A percentile compares a stretch with the other conserved stretches of the same genome.
Conservation (phyloP, 768 basidiomycete genomes). For the Panaeolus cyanescens region DNA sequence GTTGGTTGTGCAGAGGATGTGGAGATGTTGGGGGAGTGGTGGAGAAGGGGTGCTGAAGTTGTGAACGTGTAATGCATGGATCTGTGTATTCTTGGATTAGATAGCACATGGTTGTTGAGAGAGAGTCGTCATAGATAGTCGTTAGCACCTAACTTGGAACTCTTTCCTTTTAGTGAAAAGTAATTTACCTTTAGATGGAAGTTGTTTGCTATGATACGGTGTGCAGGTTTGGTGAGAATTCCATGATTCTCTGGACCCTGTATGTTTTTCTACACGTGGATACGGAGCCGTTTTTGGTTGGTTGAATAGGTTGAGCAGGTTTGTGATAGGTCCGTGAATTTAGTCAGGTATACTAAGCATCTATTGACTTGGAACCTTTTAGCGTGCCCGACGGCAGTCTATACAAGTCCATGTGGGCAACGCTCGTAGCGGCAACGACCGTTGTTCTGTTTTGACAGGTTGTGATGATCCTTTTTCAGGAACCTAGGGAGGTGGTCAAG, state of each 20-base stretch:
- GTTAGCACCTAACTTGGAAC: not conserved
- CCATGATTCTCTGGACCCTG: not conserved
- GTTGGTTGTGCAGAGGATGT: constrained; percentile 80
- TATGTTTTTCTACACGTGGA: not conserved
- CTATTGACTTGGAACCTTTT: not conserved
- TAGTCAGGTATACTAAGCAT: not conserved
- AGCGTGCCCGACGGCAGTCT: not conserved
- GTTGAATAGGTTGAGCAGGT: not conserved
- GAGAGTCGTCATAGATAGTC: not conserved
- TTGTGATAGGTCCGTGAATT: not conserved
- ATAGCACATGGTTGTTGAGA: not conserved
- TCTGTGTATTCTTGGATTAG: not conserved
- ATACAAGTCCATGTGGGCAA: not conserved
- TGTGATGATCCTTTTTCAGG: not conserved
- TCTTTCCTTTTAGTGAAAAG: not conserved
- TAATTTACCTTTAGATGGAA: not conserved
- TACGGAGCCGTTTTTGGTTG: not conserved
- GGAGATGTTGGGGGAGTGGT: constrained; percentile 76
- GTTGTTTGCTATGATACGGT: not conserved
- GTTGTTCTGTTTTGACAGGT: not conserved
- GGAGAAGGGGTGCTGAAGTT: constrained; percentile 57
- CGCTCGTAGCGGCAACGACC: not conserved
- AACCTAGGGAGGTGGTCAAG: not conserved
- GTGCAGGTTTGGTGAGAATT: not conserved
- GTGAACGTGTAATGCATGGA: not conserved